Evolutionary conservation across 73 alveolate species (phyloP).

Genomic region (Stentor coeruleus): DNA sequence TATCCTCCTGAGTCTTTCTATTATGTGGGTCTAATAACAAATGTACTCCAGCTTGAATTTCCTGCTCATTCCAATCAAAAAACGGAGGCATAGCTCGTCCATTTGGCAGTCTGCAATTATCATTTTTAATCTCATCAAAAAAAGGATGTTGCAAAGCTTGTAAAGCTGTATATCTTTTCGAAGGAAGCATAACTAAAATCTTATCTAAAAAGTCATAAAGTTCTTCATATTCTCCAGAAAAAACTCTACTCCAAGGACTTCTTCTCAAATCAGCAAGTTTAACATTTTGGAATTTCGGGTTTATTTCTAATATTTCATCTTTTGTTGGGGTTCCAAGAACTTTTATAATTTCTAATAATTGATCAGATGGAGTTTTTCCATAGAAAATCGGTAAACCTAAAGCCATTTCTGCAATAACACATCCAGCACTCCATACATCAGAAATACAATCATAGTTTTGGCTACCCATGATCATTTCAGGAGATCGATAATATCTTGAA

Average conservation of each 20-base stretch:
- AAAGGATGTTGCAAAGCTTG: conserved; percentile 36
- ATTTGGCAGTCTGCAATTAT: conserved; percentile 36
- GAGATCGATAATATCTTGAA: conserved; percentile 77
- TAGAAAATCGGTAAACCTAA: conserved; percentile 74
- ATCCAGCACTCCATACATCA: conserved; percentile 87
- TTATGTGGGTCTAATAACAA: too few species aligned
- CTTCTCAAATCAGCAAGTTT: neutral
- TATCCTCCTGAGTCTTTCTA: too few species aligned
- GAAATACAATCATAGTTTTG: conserved; percentile 40
- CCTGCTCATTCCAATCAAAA: conserved; percentile 37
- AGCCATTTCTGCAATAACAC: conserved; percentile 82
- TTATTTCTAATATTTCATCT: conserved; percentile 47
- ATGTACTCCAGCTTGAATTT: too few species aligned
- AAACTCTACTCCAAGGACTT: neutral
- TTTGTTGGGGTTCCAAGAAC: conserved; percentile 44
- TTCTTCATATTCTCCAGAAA: conserved; percentile 26
- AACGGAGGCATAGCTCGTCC: conserved; percentile 51
- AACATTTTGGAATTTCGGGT: neutral
- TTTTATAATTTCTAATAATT: conserved; percentile 67
- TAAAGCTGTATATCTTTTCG: conserved; percentile 38
- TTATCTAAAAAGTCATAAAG: conserved; percentile 43
- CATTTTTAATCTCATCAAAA: conserved; percentile 44
- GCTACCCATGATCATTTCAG: conserved; percentile 75
- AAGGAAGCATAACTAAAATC: conserved; percentile 42
- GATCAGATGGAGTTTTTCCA: conserved; percentile 61